These are phyloP conservation scores for Talaromyces proteolyticus DNA, from an alignment of 495 filamentous ascomycete species.

Conservation along the genomic window DNA sequence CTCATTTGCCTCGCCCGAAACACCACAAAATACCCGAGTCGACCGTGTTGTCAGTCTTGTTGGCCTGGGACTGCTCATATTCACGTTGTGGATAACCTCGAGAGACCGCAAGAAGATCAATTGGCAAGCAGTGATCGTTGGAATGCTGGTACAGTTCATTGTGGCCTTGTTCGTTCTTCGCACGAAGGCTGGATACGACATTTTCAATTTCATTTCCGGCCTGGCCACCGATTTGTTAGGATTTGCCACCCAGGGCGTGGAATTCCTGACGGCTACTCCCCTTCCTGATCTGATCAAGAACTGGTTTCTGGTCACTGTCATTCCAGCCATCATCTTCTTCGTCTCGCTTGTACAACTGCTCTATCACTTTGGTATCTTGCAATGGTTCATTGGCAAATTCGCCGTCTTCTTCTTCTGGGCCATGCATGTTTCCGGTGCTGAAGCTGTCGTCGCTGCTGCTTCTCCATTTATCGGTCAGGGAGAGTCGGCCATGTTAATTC, in stretches of 20 bases:
- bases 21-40: slow-evolving; percentile 66
- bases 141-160: slow-evolving; percentile 84
- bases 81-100: slow-evolving; percentile 60
- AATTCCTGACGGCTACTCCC: slow-evolving; percentile 57
- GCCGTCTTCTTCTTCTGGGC: slow-evolving; percentile 87
- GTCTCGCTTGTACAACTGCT: slow-evolving; percentile 77
- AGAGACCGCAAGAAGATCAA: slow-evolving; percentile 53
- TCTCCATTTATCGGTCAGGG: slow-evolving; percentile 93
- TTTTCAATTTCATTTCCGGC: slow-evolving; percentile 78
- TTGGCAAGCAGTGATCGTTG: slow-evolving; percentile 77
- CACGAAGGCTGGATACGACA: slow-evolving; percentile 69
- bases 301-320: slow-evolving; percentile 68
- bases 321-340: slow-evolving; percentile 91
- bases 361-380: slow-evolving; percentile 70
- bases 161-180: slow-evolving; percentile 82
- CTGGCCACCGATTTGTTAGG: slow-evolving; percentile 64
- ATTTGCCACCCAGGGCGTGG: slow-evolving; percentile 62
- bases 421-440: slow-evolving; percentile 85
- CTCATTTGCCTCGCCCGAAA: slow-evolving; percentile 63
- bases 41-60: slow-evolving; percentile 78
- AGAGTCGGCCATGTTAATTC: slow-evolving; percentile 88
- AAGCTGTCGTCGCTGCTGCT: slow-evolving; percentile 88
- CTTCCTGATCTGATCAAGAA: slow-evolving; percentile 27
- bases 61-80: slow-evolving; percentile 69
- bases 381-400: slow-evolving; percentile 84